Evolutionary conservation across 192 early-diverging fungal species (phyloP), one percentile per base, ranked within the genome.

Genomic region (Backusella macrospora): DNA sequence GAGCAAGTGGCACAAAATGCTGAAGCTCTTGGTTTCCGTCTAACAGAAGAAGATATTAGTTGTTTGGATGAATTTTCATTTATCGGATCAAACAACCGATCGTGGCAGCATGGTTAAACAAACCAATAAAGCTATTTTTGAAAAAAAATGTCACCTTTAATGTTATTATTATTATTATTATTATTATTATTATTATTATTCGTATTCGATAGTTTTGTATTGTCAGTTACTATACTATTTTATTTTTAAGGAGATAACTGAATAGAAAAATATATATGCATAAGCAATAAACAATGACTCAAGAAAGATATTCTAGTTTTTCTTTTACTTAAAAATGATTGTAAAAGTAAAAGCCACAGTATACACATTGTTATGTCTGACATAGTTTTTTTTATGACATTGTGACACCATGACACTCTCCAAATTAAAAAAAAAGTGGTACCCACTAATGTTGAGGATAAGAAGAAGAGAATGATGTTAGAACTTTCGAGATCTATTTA

Each of bases 61-160:
- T 78, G 80, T 37, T 72, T 87, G 12, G 86, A 85, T 21, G 43
- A 66, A 21, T 73, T 79, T 43, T 37, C 84, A 5, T 68, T 83
- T 37, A 43, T 76, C 26, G 83, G 86, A 21, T 9, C 65, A 23
- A 76, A 39, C 16, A 76, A 78, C 37, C 1, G 68, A 1, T 71
- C 78, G 46, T 87, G 86, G 86, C 79, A 85, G 64, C 82, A 81
- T 48, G 84, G 84, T 45, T 87, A 83, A 78, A 43, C 9, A 9
- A 2, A 26, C 18, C 6, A 55, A 21, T 23, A 8, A 5, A 52
- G 18, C n/a, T 7, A 52, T 3, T 52, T 34, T 34, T 34, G 29
- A 52, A 52, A 18, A n/a, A 52, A 52, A 5, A 9, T 55, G 21
- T 6, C 18, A 55, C 52, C 23, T 52, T 52, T 52, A 34, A 9